These are phyloP conservation scores for Botrytis tulipae DNA, from an alignment of 2,329 filamentous ascomycete species.

Conservation along the genomic window DNA sequence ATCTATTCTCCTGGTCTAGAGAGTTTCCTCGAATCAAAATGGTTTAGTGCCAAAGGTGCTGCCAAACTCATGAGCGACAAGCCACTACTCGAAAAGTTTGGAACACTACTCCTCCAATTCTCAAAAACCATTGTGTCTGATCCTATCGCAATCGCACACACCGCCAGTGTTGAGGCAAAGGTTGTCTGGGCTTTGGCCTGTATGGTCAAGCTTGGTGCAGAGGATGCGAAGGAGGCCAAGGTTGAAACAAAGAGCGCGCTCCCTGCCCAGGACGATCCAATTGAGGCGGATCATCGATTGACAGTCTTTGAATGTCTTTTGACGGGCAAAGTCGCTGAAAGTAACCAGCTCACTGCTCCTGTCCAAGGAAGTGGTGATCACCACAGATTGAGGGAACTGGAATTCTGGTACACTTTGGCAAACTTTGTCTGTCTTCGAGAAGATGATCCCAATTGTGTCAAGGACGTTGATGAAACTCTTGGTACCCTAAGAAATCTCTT, in stretches of 20 bases:
- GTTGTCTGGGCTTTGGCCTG: constrained; percentile 60
- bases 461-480: constrained; percentile 65
- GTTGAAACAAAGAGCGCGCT: constrained; percentile 41
- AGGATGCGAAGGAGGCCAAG: constrained; percentile 37
- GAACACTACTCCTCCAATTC: constrained; percentile 59
- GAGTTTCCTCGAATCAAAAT: constrained; percentile 76
- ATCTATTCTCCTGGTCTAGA: constrained; percentile 75
- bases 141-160: constrained; percentile 52
- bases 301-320: constrained; percentile 74
- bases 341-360: constrained; percentile 56
- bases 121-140: constrained; percentile 49
- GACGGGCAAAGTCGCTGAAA: constrained; percentile 63
- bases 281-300: constrained; percentile 67
- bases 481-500: constrained; percentile 66
- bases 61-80: constrained; percentile 50
- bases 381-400: constrained; percentile 60
- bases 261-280: constrained; percentile 56
- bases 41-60: constrained; percentile 61
- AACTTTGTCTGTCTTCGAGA: constrained; percentile 66
- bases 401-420: constrained; percentile 81
- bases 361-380: constrained; percentile 51
- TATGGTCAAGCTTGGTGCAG: constrained; percentile 39
- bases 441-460: constrained; percentile 55
- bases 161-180: constrained; percentile 55
- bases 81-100: constrained; percentile 63